Conservation (phyloP, 495 filamentous ascomycete species). For the Podospora conica region DNA sequence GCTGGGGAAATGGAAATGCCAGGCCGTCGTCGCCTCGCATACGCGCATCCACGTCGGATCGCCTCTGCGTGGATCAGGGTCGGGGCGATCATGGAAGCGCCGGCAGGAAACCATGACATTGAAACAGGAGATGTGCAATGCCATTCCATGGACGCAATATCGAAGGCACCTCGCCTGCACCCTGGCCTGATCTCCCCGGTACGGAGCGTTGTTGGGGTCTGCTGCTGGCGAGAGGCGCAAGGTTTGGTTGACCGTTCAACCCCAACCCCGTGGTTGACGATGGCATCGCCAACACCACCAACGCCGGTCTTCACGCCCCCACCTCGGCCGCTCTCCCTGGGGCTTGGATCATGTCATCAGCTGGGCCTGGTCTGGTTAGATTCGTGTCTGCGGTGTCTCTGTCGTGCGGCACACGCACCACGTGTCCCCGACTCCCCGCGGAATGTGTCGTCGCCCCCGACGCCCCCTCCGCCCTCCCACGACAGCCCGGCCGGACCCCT, state of each 20-base stretch:
- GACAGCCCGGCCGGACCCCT: neutral
- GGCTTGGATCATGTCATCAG: neutral
- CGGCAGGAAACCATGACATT: conserved; percentile 5
- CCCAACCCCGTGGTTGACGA: neutral
- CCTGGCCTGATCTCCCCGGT: conserved; percentile 9
- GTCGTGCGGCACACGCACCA: neutral
- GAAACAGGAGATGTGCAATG: conserved; percentile 11
- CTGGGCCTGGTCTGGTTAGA: neutral
- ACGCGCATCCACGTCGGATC: neutral
- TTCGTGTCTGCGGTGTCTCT: neutral
- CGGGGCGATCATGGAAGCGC: neutral
- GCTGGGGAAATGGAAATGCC: too few relatives aligned
- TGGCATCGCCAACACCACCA: neutral
- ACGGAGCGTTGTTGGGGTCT: conserved; percentile 9
- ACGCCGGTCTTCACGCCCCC: neutral
- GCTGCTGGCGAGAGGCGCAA: neutral
- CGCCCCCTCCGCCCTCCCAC: neutral
- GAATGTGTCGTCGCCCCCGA: neutral
- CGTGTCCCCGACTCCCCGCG: conserved; percentile 1
- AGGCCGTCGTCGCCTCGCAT: neutral
- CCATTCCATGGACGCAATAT: neutral
- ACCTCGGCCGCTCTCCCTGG: neutral
- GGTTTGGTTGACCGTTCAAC: conserved; percentile 10
- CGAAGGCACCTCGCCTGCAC: neutral
- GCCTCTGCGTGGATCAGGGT: neutral